Evolutionary conservation across 257 asterid genomes (phyloP).

Genomic region (Solanum bulbocastanum): DNA sequence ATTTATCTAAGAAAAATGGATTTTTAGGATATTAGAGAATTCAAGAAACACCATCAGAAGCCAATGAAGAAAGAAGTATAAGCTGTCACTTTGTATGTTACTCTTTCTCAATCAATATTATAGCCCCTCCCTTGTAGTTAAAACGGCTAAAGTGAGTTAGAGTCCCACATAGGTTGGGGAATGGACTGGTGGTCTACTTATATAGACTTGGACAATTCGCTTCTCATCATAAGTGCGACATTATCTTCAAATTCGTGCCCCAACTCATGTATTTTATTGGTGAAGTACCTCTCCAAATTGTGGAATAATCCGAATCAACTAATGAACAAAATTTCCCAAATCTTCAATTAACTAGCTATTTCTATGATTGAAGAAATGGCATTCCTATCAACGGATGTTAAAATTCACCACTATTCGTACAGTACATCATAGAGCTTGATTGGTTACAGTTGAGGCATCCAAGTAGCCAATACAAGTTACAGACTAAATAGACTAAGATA

Average conservation of each 20-base stretch:
- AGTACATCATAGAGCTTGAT: rapidly evolving
- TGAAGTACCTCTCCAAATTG: neutral
- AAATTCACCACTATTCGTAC: neutral
- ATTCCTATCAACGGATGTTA: neutral
- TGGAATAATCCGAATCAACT: neutral
- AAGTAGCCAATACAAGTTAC: neutral
- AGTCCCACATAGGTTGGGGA: neutral
- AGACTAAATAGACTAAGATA: neutral
- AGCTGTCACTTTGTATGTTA: neutral
- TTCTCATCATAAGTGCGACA: rapidly evolving
- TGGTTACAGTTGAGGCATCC: neutral
- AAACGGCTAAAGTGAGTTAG: neutral
- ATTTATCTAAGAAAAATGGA: neutral
- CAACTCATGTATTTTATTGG: neutral
- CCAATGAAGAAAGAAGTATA: neutral
- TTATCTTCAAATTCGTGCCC: neutral
- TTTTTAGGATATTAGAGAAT: neutral
- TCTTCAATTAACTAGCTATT: neutral
- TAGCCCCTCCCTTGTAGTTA: neutral
- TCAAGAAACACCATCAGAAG: neutral
- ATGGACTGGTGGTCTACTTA: neutral
- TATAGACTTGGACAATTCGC: neutral
- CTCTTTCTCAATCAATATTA: neutral
- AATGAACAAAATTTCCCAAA: neutral
- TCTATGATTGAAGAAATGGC: neutral